Evolutionary conservation across 768 basidiomycete genomes (phyloP).

Genomic region (Cystofilobasidium macerans): DNA sequence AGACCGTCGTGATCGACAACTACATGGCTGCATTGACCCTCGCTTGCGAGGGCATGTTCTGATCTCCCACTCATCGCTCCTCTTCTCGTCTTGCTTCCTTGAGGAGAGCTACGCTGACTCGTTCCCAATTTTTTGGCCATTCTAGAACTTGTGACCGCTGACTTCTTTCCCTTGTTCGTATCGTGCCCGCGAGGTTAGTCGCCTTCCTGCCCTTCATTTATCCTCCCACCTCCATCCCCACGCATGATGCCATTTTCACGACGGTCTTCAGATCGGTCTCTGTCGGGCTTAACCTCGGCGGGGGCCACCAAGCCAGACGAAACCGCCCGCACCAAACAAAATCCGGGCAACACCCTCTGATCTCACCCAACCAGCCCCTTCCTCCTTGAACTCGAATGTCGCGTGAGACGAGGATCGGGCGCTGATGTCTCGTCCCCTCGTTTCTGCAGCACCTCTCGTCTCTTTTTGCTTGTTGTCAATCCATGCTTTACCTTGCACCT

Average conservation of each 20-base stretch:
- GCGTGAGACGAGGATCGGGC: too few relatives aligned
- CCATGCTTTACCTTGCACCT: too few relatives aligned
- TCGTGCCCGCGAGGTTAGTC: neutral
- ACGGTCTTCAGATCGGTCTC: conserved; percentile 17
- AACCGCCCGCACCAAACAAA: conserved; percentile 12
- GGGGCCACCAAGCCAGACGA: conserved; percentile 5
- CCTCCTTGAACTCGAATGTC: too few relatives aligned
- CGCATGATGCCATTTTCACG: conserved; percentile 8
- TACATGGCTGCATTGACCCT: conserved; percentile 17
- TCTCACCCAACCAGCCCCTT: too few relatives aligned
- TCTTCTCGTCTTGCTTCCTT: neutral
- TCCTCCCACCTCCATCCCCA: neutral
- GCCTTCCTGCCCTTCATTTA: neutral
- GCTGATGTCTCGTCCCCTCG: too few relatives aligned
- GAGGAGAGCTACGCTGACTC: neutral
- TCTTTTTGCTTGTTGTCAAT: too few relatives aligned
- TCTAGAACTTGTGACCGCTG: neutral
- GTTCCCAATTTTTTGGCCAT: too few relatives aligned
- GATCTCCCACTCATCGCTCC: neutral
- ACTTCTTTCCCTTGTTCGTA: neutral
- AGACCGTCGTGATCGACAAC: conserved; percentile 13
- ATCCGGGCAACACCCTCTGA: conserved; percentile 9
- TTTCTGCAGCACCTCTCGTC: too few relatives aligned
- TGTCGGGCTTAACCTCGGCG: conserved; percentile 8
- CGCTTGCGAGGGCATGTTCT: neutral